These are phyloP conservation scores for Chenopodium album DNA, from an alignment of 148 eudicot species.

Conservation along the genomic window DNA sequence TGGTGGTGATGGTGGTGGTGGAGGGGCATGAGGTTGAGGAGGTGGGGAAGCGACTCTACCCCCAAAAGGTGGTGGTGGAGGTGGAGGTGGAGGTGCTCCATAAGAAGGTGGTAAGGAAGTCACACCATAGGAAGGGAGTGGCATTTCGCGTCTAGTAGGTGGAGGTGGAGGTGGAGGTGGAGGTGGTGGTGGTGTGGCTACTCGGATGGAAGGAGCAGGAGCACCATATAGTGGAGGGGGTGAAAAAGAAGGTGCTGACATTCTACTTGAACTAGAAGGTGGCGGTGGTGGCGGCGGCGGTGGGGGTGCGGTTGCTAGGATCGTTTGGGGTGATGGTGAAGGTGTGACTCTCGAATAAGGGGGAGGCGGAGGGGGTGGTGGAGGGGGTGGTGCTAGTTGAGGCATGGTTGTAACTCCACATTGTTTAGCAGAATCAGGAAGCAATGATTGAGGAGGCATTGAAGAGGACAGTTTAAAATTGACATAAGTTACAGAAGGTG, in stretches of 20 bases:
- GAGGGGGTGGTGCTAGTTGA: constrained; percentile 31
- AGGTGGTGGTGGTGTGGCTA: constrained; percentile 12
- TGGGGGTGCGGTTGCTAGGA: constrained; percentile 18
- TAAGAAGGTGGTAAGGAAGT: neutral
- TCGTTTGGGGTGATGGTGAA: constrained; percentile 26
- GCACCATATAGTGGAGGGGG: constrained; percentile 17
- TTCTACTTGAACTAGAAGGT: constrained; percentile 17
- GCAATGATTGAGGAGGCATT: constrained; percentile 18
- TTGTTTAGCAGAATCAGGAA: constrained; percentile 7
- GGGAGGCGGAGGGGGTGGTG: constrained; percentile 36
- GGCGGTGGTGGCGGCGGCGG: neutral
- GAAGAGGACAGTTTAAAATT: constrained; percentile 9
- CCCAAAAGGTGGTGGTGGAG: constrained; percentile 33
- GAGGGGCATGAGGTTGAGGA: constrained; percentile 5
- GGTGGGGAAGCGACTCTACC: neutral
- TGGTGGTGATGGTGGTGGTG: constrained; percentile 27
- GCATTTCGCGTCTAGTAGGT: neutral
- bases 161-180: constrained; percentile 29
- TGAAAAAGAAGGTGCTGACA: neutral
- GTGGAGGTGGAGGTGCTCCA: constrained; percentile 23
- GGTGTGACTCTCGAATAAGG: constrained; percentile 2
- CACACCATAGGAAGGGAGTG: neutral
- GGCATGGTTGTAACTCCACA: constrained; percentile 22
- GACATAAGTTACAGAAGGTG: neutral
- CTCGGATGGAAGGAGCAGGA: constrained; percentile 17